These are phyloP conservation scores for Allium cepa DNA, from an alignment of 106 monocot genomes.

Conservation along the genomic window DNA sequence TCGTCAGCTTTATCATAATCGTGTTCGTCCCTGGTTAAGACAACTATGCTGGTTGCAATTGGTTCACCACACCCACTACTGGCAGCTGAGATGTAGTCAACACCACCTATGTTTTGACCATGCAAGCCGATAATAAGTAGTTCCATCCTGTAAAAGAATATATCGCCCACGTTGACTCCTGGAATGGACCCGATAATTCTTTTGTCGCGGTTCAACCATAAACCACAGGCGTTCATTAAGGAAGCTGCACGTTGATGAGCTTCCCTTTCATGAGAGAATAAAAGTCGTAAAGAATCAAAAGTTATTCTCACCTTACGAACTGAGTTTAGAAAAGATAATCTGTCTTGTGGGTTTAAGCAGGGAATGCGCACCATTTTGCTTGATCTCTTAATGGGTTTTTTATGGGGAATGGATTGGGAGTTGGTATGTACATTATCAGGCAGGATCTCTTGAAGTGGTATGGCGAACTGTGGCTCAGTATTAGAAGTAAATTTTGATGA, in stretches of 20 bases:
- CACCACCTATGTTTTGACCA: conserved; percentile 56
- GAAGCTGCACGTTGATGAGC: conserved; percentile 34
- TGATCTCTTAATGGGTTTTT: no score
- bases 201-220: conserved; percentile 47
- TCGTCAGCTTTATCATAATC: conserved; percentile 31
- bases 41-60: conserved; percentile 43
- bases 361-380: no score
- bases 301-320: conserved; percentile 38
- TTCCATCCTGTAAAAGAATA: conserved; percentile 74
- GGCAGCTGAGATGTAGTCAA: conserved; percentile 23
- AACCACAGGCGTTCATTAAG: conserved; percentile 24
- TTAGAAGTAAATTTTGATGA: no score
- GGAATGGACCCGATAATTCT: conserved; percentile 56
- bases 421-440: no score
- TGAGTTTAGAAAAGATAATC: no score
- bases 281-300: conserved; percentile 41
- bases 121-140: conserved; percentile 64
- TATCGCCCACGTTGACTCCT: conserved; percentile 45
- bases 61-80: conserved; percentile 20
- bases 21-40: conserved; percentile 43
- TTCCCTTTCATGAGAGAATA: neutral
- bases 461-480: no score
- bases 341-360: no score
- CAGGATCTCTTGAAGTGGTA: no score
- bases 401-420: no score